phyloP scores from a whole-genome alignment of 1,284 basidiomycete species.

The Neotropicomus parvogracilis region DNA sequence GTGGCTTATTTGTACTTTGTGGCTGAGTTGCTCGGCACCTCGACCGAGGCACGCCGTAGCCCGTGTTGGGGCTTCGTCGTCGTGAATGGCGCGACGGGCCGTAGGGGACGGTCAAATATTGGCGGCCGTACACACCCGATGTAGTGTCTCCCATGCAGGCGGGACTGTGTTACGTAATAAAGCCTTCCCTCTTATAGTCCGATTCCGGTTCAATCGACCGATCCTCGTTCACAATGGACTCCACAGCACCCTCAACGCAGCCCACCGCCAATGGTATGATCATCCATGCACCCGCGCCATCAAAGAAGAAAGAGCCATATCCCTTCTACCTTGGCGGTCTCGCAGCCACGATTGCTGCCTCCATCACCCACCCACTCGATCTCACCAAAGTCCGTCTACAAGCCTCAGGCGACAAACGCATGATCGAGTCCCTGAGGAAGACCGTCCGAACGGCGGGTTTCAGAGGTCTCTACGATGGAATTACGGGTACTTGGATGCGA shows the following conservation, averaged over 20 bases:
- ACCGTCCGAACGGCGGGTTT: slow-evolving; percentile 71
- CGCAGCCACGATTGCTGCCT: slow-evolving; percentile 33
- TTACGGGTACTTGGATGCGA: slow-evolving; percentile 84
- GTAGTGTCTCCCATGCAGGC: background rate
- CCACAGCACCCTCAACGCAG: slow-evolving; percentile 8
- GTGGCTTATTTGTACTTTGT: slow-evolving; percentile 10
- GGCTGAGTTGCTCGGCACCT: background rate
- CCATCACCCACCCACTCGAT: slow-evolving; percentile 62
- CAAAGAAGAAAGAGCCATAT: slow-evolving; percentile 42
- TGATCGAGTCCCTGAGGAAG: slow-evolving; percentile 76
- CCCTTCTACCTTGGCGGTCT: slow-evolving; percentile 50
- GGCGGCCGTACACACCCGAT: slow-evolving; percentile 1
- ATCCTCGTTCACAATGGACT: slow-evolving; percentile 20
- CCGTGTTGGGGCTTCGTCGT: too few species aligned
- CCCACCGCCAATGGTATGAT: slow-evolving; percentile 12
- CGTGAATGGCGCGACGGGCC: too few species aligned
- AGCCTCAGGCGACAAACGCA: slow-evolving; percentile 83
- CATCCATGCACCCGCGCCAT: slow-evolving; percentile 1
- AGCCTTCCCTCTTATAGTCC: slow-evolving; percentile 14
- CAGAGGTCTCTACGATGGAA: slow-evolving; percentile 81
- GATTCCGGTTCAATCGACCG: slow-evolving; percentile 5
- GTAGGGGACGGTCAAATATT: background rate
- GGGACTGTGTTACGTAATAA: slow-evolving; percentile 19
- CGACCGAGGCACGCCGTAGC: background rate
- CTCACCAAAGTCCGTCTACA: slow-evolving; percentile 86